Evolutionary conservation across 2,329 filamentous ascomycete genomes (phyloP), one percentile per base, ranked within the genome.

Genomic region (Colletotrichum lini): DNA sequence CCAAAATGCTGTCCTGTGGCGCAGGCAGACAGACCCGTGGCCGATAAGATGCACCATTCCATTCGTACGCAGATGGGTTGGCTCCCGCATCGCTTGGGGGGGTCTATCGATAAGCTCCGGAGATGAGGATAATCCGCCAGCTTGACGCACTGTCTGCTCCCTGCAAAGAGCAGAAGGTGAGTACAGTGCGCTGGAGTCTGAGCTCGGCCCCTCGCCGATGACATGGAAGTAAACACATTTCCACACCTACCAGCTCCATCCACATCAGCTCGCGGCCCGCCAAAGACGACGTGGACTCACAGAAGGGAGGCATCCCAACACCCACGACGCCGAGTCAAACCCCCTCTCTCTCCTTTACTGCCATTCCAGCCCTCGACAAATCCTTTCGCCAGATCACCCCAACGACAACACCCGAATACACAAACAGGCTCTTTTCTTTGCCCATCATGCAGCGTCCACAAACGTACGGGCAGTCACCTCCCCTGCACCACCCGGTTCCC

Each of bases 401-500:
- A 26, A 26, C 57, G 30, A 30, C 49, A 44, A 38, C 21, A 21
- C 47, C 62, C 63, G 54, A 65, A 65, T 61, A 70, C 73, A 71
- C 57, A 61, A 72, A 72, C 57, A 52, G 58, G 54, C 52, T 38
- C 35, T 30, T 47, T 50, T n/a, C 50, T 56, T 40, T 56, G 44
- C 57, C 65, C 81, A 88, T 80, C 73, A 98, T 98, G 96, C 96
- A 98, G 85, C 93, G 95, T 81, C 88, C 92, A 80, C 87, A 90
- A 68, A 87, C 90, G 65, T 98, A 96, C 85, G 90, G 91, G 82
- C 93, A 95, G 79, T 98, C 95, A 80, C 96, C 95, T 80, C 95
- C 96, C 75, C 91, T 98, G 77, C 96, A 98, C 83, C 96, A 98
- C 81, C 96, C 96, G 70, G 95, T 98, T 70, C 96, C 96, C 73